Conservation (phyloP, 345 rosid genomes). For the Laguncularia racemosa region DNA sequence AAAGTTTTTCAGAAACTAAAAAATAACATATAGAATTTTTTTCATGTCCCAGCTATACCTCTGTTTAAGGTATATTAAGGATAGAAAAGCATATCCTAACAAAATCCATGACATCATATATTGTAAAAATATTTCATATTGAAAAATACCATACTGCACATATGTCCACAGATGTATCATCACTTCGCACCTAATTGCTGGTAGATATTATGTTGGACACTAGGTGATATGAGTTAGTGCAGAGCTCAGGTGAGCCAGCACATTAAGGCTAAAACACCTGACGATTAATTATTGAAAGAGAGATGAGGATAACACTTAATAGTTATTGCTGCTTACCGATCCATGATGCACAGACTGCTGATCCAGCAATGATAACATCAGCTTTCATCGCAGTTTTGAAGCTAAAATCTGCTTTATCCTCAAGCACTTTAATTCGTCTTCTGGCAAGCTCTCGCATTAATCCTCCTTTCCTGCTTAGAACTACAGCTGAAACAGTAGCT, state of each 20-base stretch:
- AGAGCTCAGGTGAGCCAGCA: not conserved
- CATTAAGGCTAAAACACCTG: not conserved
- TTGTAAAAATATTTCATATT: not conserved
- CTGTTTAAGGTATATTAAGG: no score
- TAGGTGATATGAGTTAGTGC: not conserved
- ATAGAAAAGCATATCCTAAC: no score
- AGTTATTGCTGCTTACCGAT: slow-evolving; percentile 46
- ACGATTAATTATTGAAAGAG: not conserved
- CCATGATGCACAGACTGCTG: slow-evolving; percentile 97
- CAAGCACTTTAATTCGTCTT: slow-evolving; percentile 87
- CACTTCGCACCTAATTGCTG: not conserved
- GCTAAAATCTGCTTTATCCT: slow-evolving; percentile 85
- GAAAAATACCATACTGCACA: not conserved
- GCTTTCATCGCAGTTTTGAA: slow-evolving; percentile 95
- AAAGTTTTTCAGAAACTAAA: no score
- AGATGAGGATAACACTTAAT: slow-evolving; percentile 4
- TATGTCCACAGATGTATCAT: not conserved
- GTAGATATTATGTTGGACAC: not conserved
- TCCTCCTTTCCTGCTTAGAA: slow-evolving; percentile 91
- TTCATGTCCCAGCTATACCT: no score
- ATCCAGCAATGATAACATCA: slow-evolving; percentile 91
- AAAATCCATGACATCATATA: no score
- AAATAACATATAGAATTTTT: no score
- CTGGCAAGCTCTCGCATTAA: slow-evolving; percentile 73
- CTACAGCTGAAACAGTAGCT: slow-evolving; percentile 91